Conservation (phyloP, 805 yeast species). For the Wickerhamiella kurtzmanii region DNA sequence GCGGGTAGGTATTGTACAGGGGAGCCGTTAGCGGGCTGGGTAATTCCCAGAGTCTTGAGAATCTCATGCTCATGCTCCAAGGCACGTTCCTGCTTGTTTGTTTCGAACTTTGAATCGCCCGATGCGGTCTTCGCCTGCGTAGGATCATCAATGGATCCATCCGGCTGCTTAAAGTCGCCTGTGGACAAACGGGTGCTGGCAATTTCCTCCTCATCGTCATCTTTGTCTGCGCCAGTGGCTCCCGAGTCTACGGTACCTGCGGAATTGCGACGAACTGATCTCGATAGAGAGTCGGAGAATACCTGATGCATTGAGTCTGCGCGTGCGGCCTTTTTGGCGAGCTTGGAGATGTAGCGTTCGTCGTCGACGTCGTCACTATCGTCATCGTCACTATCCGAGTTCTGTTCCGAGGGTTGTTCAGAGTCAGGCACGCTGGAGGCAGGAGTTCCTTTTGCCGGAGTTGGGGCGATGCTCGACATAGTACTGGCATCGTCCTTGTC, state of each 20-base stretch:
- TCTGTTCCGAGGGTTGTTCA: too few species aligned
- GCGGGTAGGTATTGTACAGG: slow-evolving; percentile 37
- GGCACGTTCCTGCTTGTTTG: neutral
- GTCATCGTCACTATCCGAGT: neutral
- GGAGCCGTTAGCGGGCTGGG: slow-evolving; percentile 9
- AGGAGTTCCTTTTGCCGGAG: too few species aligned
- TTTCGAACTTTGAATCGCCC: neutral
- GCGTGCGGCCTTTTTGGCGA: neutral
- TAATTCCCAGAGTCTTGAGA: neutral
- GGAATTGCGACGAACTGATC: neutral
- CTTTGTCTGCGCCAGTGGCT: neutral
- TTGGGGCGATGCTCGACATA: too few species aligned
- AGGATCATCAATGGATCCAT: neutral
- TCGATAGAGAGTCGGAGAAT: neutral
- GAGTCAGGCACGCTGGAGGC: too few species aligned
- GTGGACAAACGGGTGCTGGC: neutral
- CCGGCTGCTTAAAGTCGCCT: neutral
- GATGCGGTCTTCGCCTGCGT: neutral
- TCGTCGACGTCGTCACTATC: neutral
- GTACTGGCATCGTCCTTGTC: neutral
- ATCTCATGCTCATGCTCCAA: neutral
- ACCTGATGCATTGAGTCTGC: neutral
- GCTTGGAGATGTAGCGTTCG: neutral
- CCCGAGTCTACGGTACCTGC: neutral
- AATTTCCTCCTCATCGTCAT: neutral